These are phyloP conservation scores for Astrocystis sublimbata DNA, from an alignment of 495 filamentous ascomycete species.

Conservation along the genomic window DNA sequence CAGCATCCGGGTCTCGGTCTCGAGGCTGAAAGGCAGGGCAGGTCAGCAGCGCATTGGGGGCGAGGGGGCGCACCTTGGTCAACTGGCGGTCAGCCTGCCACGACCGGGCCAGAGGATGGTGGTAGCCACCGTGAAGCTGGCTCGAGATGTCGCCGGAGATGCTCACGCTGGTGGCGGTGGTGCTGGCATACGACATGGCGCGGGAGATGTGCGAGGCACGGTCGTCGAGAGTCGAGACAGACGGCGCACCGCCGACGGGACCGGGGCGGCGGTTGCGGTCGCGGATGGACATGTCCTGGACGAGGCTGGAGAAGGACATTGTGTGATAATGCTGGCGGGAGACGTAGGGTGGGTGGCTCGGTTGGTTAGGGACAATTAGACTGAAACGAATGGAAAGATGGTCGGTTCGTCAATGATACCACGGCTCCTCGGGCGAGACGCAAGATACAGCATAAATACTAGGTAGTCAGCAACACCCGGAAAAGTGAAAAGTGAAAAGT, in stretches of 20 bases:
- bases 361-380: too few relatives aligned
- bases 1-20: background rate
- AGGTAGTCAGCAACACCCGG: too few relatives aligned
- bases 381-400: too few relatives aligned
- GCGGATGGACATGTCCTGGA: slow-evolving; percentile 78
- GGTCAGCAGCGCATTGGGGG: too few relatives aligned
- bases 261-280: slow-evolving; percentile 44
- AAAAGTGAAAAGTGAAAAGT: too few relatives aligned
- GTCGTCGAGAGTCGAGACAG: slow-evolving; percentile 57
- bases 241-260: slow-evolving; percentile 38
- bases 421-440: too few relatives aligned
- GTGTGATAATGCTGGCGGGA: slow-evolving; percentile 8
- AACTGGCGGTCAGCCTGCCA: slow-evolving; percentile 98
- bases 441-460: too few relatives aligned
- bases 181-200: slow-evolving; percentile 79
- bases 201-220: slow-evolving; percentile 66
- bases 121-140: slow-evolving; percentile 93
- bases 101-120: slow-evolving; percentile 82
- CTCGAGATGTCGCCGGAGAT: slow-evolving; percentile 90
- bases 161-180: slow-evolving; percentile 89
- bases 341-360: background rate
- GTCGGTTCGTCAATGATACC: too few relatives aligned
- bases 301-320: slow-evolving; percentile 92
- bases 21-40: background rate
- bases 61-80: slow-evolving; percentile 70